These are phyloP conservation scores for Metrosideros polymorpha DNA, from an alignment of 441 rosid genomes.

Conservation along the genomic window DNA sequence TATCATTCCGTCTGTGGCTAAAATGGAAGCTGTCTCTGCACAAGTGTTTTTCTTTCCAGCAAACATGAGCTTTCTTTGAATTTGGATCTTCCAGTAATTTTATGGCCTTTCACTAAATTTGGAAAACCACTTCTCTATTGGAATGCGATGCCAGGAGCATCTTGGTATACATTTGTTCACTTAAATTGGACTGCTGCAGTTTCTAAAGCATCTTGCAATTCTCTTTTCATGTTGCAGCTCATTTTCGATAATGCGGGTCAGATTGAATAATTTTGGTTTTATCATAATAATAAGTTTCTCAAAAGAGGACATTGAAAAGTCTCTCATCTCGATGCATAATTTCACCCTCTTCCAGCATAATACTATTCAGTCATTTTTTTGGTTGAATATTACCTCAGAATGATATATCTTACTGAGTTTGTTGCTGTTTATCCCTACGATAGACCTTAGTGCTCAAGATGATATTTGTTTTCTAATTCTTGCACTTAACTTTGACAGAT, in stretches of 20 bases:
- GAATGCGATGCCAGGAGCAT: neutral
- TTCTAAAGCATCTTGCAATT: neutral
- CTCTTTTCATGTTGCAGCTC: neutral
- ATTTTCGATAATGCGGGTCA: neutral
- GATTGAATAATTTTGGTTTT: neutral
- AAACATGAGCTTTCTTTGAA: neutral
- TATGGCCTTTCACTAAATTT: neutral
- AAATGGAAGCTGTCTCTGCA: neutral
- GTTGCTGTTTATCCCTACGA: neutral
- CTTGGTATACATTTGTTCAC: neutral
- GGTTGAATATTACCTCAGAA: neutral
- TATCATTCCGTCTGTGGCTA: neutral
- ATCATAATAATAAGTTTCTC: neutral
- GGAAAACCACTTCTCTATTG: neutral
- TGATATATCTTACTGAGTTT: neutral
- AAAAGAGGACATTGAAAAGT: neutral
- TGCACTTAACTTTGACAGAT: constrained; percentile 31
- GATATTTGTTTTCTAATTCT: neutral
- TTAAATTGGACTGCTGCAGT: neutral
- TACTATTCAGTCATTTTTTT: neutral
- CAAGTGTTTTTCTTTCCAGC: neutral
- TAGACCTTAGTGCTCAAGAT: neutral
- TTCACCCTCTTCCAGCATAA: neutral
- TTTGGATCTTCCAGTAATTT: neutral
- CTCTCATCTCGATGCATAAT: neutral